Conservation (phyloP, 129 eudicot genomes). For the Pittosporum tobira region DNA sequence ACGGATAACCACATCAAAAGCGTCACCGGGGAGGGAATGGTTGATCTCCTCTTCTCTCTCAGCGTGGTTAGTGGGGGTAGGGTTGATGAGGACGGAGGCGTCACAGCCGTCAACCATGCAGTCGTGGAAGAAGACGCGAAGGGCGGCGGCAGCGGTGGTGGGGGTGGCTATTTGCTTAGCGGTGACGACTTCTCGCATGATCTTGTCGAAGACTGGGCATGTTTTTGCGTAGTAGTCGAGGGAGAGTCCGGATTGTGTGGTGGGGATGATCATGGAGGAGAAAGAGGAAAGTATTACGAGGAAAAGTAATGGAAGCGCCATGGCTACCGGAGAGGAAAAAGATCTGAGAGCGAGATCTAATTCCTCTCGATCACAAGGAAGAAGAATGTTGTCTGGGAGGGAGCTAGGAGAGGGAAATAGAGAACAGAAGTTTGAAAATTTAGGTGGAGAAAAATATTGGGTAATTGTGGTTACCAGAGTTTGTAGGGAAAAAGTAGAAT, state of each 20-base stretch:
- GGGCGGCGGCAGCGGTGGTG: constrained; percentile 68
- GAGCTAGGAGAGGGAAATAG: too few relatives aligned
- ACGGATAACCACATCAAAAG: constrained; percentile 41
- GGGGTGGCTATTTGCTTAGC: constrained; percentile 35
- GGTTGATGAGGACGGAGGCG: constrained; percentile 46
- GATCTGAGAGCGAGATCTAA: neutral
- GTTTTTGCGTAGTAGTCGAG: constrained; percentile 34
- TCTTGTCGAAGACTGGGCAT: constrained; percentile 34
- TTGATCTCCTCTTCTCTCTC: constrained; percentile 52
- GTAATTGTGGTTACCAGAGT: neutral
- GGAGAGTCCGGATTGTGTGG: constrained; percentile 20
- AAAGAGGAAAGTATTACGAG: constrained; percentile 17
- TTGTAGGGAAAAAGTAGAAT: neutral
- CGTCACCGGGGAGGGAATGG: constrained; percentile 53
- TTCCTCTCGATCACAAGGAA: too few relatives aligned
- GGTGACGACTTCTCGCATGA: constrained; percentile 24
- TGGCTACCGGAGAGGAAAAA: constrained; percentile 2
- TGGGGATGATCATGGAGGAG: constrained; percentile 8
- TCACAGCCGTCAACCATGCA: constrained; percentile 72
- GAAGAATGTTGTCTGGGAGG: too few relatives aligned
- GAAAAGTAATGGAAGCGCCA: constrained; percentile 29
- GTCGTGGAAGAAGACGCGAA: constrained; percentile 64
- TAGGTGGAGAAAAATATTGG: too few relatives aligned
- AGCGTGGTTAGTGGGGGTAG: constrained; percentile 39
- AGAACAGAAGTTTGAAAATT: too few relatives aligned